These are phyloP conservation scores for Raffaelea albimanens DNA, from an alignment of 2,329 filamentous ascomycete species.

Conservation along the genomic window DNA sequence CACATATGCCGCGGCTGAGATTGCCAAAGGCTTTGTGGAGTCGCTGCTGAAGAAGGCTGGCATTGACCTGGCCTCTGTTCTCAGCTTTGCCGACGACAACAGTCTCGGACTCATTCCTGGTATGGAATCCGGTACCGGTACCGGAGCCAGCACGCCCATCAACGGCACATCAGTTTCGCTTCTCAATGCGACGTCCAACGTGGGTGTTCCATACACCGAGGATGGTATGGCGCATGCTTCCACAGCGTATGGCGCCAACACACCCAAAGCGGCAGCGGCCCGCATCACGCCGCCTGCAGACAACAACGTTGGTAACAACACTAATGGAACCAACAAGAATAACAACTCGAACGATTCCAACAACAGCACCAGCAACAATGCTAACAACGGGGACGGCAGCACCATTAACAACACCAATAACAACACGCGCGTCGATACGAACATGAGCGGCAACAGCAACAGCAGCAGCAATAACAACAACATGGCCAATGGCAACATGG, in stretches of 20 bases:
- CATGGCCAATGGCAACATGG: background rate
- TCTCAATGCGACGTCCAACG: slow-evolving; percentile 14
- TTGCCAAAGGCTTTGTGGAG: slow-evolving; percentile 89
- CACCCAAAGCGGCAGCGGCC: slow-evolving; percentile 16
- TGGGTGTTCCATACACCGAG: slow-evolving; percentile 14
- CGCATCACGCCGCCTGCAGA: slow-evolving; percentile 45
- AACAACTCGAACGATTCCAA: slow-evolving; percentile 2
- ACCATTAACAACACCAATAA: background rate
- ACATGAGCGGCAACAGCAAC: background rate
- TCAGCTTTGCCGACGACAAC: slow-evolving; percentile 32
- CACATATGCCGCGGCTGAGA: slow-evolving; percentile 89
- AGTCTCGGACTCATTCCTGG: slow-evolving; percentile 33
- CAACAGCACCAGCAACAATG: background rate
- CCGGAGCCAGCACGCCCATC: slow-evolving; percentile 8
- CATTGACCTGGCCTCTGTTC: slow-evolving; percentile 50
- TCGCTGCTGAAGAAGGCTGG: slow-evolving; percentile 81
- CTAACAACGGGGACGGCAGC: background rate
- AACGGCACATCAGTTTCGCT: slow-evolving; percentile 13
- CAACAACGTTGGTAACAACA: slow-evolving; percentile 3
- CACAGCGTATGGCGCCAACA: slow-evolving; percentile 7
- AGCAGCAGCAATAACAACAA: background rate
- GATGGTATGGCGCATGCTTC: slow-evolving; percentile 13
- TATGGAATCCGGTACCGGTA: slow-evolving; percentile 9
- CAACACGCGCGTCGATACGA: slow-evolving; percentile 1
- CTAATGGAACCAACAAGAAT: slow-evolving; percentile 8